A percentile compares a stretch with the other conserved stretches of the same genome.
These are phyloP conservation scores for Claviceps arundinis DNA, from an alignment of 2,329 filamentous ascomycete species.

Conservation along the genomic window DNA sequence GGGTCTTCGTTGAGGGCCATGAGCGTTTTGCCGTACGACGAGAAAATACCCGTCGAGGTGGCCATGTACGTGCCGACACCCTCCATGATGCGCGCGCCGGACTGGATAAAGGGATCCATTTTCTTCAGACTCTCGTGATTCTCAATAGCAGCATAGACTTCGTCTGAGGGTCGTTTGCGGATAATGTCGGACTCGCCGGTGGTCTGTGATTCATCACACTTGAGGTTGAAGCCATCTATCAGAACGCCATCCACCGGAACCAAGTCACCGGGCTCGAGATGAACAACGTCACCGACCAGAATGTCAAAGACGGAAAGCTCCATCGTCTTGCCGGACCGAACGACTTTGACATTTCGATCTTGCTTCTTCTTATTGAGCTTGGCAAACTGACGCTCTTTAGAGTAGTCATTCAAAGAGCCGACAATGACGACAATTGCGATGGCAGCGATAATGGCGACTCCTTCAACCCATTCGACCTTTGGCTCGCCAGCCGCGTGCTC, in stretches of 20 bases:
- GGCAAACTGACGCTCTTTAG: slow-evolving; percentile 69
- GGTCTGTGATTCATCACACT: slow-evolving; percentile 65
- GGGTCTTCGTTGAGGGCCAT: slow-evolving; percentile 61
- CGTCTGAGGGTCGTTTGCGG: slow-evolving; percentile 52
- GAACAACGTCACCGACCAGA: slow-evolving; percentile 55
- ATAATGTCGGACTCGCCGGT: slow-evolving; percentile 70
- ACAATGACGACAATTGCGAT: slow-evolving; percentile 66
- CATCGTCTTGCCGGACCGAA: slow-evolving; percentile 56
- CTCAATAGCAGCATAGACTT: slow-evolving; percentile 57
- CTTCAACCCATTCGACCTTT: slow-evolving; percentile 65
- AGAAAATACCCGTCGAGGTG: slow-evolving; percentile 60
- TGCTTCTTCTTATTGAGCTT: slow-evolving; percentile 70
- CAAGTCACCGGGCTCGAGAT: slow-evolving; percentile 63
- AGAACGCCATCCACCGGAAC: slow-evolving; percentile 62
- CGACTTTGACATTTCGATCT: slow-evolving; percentile 57
- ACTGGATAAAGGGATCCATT: slow-evolving; percentile 76
- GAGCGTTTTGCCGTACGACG: slow-evolving; percentile 62
- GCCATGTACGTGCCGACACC: slow-evolving; percentile 63
- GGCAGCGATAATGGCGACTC: slow-evolving; percentile 69
- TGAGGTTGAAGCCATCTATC: slow-evolving; percentile 59
- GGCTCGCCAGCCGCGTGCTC: slow-evolving; percentile 37
- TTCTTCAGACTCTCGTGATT: slow-evolving; percentile 53
- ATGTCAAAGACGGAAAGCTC: slow-evolving; percentile 59
- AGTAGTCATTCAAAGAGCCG: slow-evolving; percentile 66
- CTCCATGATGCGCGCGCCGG: slow-evolving; percentile 65